Evolutionary conservation across 2,329 filamentous ascomycete genomes (phyloP), one percentile per base, ranked within the genome.

Genomic region (Pseudogymnoascus sp.): DNA sequence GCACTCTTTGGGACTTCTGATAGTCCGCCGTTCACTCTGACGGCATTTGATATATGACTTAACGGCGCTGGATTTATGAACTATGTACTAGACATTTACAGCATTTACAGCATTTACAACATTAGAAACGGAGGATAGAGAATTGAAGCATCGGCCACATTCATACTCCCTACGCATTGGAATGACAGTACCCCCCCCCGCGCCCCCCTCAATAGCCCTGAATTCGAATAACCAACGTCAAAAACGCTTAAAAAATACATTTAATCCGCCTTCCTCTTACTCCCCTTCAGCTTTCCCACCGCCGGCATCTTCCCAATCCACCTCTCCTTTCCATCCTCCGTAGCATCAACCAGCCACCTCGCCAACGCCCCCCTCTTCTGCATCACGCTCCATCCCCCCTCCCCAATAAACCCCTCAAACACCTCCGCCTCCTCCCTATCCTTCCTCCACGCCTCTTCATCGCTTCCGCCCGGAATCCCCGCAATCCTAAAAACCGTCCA

Each of bases 1-100:
- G 75, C 37, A 77, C 75, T 4, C 68, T 77, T 19, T 77, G 75
- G 75, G 75, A 77, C 68, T 77, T 77, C 60, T 77, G 66, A 74
- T 64, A 60, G 31, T 37, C 28, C 11, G 60, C 10, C 16, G 25
- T 43, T 43, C 62, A 36, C 61, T 63, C 63, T 64, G 19, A 48
- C 43, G 19, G 5, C 19, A 23, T 2, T 23, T 23, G 19, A 21
- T 21, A 43, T 4, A 43, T 43, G 16, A 5, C 6, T 43, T 43
- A 45, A 19, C 5, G 19, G 10, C 41, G 19, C 41, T 23, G 11
- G 19, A 48, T 48, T 48, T 48, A 25, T 48, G 3, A 48, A 48
- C 13, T n/a, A 13, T 14, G 19, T 48, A 48, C 43, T 13, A 25
- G 23, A 6, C 13, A 48, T 48, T 25, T 43, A 43, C 8, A 43